These are phyloP conservation scores for Candida montana DNA, from an alignment of 805 yeast species.

Conservation along the genomic window DNA sequence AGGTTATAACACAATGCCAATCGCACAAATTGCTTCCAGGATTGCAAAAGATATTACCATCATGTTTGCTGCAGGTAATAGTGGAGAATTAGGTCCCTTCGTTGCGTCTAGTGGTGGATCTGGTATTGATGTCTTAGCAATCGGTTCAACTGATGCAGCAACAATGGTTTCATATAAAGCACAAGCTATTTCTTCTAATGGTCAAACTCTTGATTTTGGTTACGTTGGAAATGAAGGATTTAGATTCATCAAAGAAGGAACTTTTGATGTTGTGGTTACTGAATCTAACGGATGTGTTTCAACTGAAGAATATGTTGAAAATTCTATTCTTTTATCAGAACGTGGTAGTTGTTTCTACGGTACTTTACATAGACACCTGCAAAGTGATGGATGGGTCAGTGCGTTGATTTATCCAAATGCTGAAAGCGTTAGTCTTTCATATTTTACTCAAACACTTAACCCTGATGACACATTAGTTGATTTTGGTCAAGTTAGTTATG, in stretches of 20 bases:
- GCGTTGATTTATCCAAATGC: conserved; percentile 3
- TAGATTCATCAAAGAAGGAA: conserved; percentile 4
- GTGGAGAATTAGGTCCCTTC: conserved; percentile 13
- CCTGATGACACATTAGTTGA: background rate
- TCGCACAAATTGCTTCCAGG: conserved; percentile 9
- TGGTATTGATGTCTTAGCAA: conserved; percentile 10
- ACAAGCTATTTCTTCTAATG: conserved; percentile 8
- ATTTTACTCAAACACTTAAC: background rate
- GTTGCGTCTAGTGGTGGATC: conserved; percentile 14
- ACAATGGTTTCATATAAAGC: conserved; percentile 9
- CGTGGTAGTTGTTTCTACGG: conserved; percentile 6
- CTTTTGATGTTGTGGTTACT: conserved; percentile 4
- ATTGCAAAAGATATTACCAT: conserved; percentile 13
- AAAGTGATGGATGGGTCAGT: conserved; percentile 1
- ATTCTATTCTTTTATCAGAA: conserved; percentile 5
- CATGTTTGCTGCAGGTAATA: conserved; percentile 16
- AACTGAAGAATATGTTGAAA: background rate
- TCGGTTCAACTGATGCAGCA: conserved; percentile 12
- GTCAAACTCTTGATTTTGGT: conserved; percentile 6
- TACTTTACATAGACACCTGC: background rate
- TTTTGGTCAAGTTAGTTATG: conserved; percentile 9
- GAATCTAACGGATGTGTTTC: conserved; percentile 7
- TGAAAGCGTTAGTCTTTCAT: background rate
- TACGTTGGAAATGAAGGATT: conserved; percentile 8
- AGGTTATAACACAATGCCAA: conserved; percentile 13